These are phyloP conservation scores for Leishmania arabica DNA, from an alignment of 208 protist species.

Conservation along the genomic window DNA sequence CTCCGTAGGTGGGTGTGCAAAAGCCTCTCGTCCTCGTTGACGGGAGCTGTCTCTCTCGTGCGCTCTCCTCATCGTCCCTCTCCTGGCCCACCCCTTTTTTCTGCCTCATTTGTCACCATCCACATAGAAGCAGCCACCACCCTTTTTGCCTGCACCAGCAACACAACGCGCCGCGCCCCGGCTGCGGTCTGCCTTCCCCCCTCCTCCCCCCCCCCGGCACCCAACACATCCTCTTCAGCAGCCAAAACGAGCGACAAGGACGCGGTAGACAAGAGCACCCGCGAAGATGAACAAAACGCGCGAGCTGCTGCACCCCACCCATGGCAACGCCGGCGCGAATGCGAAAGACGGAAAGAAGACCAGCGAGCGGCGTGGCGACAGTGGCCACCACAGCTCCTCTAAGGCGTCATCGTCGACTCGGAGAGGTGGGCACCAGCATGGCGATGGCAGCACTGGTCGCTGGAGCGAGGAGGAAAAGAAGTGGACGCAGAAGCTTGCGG, in stretches of 20 bases:
- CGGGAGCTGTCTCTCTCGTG: background rate
- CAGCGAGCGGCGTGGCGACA: background rate
- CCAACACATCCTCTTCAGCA: background rate
- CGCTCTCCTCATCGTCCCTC: background rate
- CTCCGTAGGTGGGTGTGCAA: background rate
- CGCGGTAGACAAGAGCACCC: background rate
- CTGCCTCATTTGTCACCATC: background rate
- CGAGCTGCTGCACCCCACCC: conserved; percentile 22
- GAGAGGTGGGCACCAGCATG: background rate
- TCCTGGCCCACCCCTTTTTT: background rate
- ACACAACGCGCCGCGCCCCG: background rate
- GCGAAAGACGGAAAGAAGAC: background rate
- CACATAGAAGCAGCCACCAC: background rate
- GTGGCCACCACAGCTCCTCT: background rate
- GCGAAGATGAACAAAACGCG: conserved; percentile 24
- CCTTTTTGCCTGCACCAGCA: background rate
- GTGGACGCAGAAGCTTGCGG: conserved; percentile 27
- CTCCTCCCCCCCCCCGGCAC: too few relatives aligned
- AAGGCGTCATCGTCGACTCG: background rate
- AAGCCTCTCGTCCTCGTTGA: background rate
- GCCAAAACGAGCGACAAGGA: background rate
- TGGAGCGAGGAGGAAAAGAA: conserved; percentile 17
- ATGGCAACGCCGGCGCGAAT: conserved; percentile 5
- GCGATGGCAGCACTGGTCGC: background rate
- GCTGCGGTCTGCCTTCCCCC: too few relatives aligned